Evolutionary conservation across 2,329 filamentous ascomycete species (phyloP).

Genomic region (Aotearoamyces nothofagi): DNA sequence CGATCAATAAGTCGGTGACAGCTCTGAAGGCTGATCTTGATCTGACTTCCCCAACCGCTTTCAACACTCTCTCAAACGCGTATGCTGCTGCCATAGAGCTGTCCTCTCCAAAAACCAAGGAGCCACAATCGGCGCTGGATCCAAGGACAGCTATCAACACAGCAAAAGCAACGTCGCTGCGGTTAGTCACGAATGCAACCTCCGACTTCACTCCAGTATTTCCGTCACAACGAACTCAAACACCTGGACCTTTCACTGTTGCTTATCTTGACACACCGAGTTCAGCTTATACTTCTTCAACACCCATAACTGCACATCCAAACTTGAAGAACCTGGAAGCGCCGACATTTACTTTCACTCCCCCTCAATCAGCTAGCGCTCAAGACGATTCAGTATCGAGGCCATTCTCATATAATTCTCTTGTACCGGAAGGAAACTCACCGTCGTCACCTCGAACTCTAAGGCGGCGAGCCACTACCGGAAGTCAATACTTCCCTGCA

Average conservation of each 20-base stretch:
- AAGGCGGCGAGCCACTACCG: conserved; percentile 23
- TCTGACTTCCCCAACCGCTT: conserved; percentile 43
- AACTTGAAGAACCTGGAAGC: conserved; percentile 7
- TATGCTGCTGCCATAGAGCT: conserved; percentile 48
- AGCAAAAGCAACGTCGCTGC: conserved; percentile 16
- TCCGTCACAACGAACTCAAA: conserved; percentile 17
- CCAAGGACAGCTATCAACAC: conserved; percentile 35
- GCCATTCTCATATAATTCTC: conserved; percentile 15
- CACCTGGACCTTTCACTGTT: conserved; percentile 18
- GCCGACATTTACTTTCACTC: conserved; percentile 16
- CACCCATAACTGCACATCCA: conserved; percentile 9
- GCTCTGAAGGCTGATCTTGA: conserved; percentile 30
- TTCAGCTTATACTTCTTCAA: conserved; percentile 11
- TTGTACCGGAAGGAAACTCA: conserved; percentile 6
- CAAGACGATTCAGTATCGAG: conserved; percentile 9
- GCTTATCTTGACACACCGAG: conserved; percentile 18
- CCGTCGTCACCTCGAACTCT: conserved; percentile 22
- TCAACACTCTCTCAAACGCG: conserved; percentile 52
- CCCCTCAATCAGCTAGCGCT: conserved; percentile 18
- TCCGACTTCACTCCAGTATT: conserved; percentile 9
- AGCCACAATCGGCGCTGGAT: conserved; percentile 4
- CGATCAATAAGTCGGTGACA: conserved; percentile 25
- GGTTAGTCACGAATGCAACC: conserved; percentile 15
- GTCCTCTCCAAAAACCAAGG: conserved; percentile 28
- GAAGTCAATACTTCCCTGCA: conserved; percentile 13